Conservation (phyloP, 495 filamentous ascomycete species). For the Podospora bellae-mahoneyi region DNA sequence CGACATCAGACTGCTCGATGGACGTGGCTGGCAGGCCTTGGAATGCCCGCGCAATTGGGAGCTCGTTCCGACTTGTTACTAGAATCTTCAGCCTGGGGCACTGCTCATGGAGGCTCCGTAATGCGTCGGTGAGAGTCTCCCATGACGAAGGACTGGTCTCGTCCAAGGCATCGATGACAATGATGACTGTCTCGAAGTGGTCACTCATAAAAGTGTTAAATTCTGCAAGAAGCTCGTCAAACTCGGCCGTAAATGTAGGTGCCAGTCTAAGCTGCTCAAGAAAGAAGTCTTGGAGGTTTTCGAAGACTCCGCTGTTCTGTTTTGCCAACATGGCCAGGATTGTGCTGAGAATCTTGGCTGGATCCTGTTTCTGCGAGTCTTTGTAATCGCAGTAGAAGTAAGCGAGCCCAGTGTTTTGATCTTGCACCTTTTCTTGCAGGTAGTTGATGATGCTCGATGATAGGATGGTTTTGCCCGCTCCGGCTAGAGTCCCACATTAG, state of each 20-base stretch:
- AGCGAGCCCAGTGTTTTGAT: slow-evolving; percentile 1
- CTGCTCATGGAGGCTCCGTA: not conserved
- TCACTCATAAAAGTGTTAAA: slow-evolving; percentile 8
- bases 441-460: slow-evolving; percentile 18
- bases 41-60: not conserved
- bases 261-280: slow-evolving; percentile 9
- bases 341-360: slow-evolving; percentile 13
- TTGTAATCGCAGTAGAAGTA: slow-evolving; percentile 22
- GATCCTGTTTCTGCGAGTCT: slow-evolving; percentile 14
- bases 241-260: slow-evolving; percentile 14
- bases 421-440: slow-evolving; percentile 10
- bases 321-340: slow-evolving; percentile 12
- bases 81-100: not conserved
- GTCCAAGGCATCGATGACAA: slow-evolving; percentile 17
- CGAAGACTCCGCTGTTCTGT: slow-evolving; percentile 13
- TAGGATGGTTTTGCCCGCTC: slow-evolving; percentile 24
- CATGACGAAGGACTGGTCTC: slow-evolving; percentile 2
- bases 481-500: slow-evolving; percentile 11
- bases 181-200: slow-evolving; percentile 8
- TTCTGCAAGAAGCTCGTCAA: slow-evolving; percentile 16
- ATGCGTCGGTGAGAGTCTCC: slow-evolving; percentile 10
- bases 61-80: not conserved
- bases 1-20: not conserved
- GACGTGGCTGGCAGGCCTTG: not conserved
- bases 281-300: slow-evolving; percentile 14